Base-by-base conservation (phyloP, 345 rosid species). In the Corymbia maculata region DNA sequence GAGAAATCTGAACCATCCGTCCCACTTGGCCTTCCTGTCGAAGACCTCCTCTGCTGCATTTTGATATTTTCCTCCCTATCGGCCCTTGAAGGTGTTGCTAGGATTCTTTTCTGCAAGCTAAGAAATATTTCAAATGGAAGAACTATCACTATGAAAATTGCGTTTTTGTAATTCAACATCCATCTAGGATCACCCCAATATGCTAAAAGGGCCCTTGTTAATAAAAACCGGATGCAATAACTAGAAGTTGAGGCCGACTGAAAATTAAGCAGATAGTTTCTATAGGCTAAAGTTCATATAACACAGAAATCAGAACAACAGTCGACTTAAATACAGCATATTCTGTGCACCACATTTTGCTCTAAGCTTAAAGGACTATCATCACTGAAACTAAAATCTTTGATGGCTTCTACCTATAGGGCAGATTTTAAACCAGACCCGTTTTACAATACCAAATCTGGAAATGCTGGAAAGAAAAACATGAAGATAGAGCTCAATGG, bases 1-100 rank as follows among this genome's bases (percentile, higher is more conserved):
- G 96, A 95, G 95, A 94, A 96, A 93, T 97, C 98, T 0, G 95
- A 97, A 87, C 98, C 99, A 82, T 97, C 98, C 15, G 98, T 97
- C 19, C 96, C 99, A 47, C 92, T 90, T 45, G 97, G 97, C 88
- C 95, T 88, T 50, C 95, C 95, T 0, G 92, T 88, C 87, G 88
- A 89, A 87, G 91, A 86, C 55, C 90, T 92, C 75, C 93, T 90
- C 90, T 90, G 92, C 91, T 89, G 94, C 95, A 89, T 94, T 90
- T 91, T 91, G 89, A 79, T 90, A 26, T 86, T 70, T 42, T 19
- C 50, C n/a, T 52, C 32, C 85, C 64, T 51, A 51, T 42, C 21
- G 42, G 75, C 13, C 28, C 49, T 47, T 26, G 52, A 19, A 32
- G 87, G 47, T 75, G 84, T 19, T 75, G 84, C 13, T 21, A 75